phyloP scores from a whole-genome alignment of 257 asterid species.

The Marsdenia floribunda region DNA sequence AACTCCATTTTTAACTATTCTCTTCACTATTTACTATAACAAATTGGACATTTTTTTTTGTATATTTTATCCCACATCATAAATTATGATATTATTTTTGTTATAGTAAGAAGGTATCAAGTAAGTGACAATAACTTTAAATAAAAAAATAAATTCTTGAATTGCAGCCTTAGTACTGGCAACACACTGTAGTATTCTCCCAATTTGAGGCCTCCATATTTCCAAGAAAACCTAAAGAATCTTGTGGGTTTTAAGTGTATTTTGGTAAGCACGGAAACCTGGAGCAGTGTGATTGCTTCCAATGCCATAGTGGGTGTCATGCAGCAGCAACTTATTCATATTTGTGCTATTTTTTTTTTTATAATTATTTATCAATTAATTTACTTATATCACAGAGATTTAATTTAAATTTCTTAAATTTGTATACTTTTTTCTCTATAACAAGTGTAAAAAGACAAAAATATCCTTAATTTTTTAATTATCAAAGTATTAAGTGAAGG shows the following conservation, averaged over 20 bases:
- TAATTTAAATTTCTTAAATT: too few species aligned
- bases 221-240: constrained; percentile 4
- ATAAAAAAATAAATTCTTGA: too few species aligned
- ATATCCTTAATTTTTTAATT: too few species aligned
- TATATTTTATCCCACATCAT: not conserved
- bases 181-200: not conserved
- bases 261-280: constrained; percentile 4
- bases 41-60: not conserved
- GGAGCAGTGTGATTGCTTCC: constrained; percentile 26
- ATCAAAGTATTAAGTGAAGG: too few species aligned
- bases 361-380: not conserved
- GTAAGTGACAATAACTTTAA: too few species aligned
- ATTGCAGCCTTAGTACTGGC: not conserved
- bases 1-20: not conserved
- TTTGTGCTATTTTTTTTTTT: not conserved
- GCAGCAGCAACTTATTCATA: not conserved
- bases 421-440: too few species aligned
- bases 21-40: not conserved
- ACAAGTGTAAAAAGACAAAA: too few species aligned
- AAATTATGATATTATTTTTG: too few species aligned
- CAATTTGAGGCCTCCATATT: not conserved
- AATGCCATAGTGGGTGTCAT: not conserved
- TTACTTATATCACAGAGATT: not conserved
- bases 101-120: too few species aligned
- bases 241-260: not conserved